Conservation (phyloP, 441 rosid genomes). For the Pelargonium cotyledonis region DNA sequence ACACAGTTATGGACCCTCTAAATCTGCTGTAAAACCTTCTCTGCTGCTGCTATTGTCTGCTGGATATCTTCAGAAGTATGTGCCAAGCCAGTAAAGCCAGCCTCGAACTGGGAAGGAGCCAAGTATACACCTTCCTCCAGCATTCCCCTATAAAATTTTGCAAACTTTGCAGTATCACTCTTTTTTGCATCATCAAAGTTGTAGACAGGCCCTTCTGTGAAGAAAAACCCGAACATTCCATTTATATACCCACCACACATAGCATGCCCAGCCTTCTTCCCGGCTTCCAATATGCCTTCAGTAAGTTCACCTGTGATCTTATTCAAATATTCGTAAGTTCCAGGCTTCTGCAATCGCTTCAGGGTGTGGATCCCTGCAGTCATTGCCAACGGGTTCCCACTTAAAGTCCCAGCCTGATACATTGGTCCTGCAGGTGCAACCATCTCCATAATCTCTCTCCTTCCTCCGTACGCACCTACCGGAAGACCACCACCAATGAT, state of each 20-base stretch:
- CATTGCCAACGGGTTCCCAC: constrained; percentile 93
- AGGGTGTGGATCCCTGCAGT: constrained; percentile 84
- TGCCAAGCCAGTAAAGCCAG: constrained; percentile 87
- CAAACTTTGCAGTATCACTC: constrained; percentile 71
- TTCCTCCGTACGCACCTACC: constrained; percentile 95
- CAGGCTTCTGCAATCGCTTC: constrained; percentile 60
- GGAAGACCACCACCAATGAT: constrained; percentile 96
- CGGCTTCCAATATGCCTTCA: constrained; percentile 66
- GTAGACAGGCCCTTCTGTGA: constrained; percentile 75
- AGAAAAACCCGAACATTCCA: constrained; percentile 94
- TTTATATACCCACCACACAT: constrained; percentile 74
- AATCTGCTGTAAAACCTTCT: constrained; percentile 56
- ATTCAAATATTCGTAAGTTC: constrained; percentile 69
- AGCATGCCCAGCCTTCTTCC: constrained; percentile 76
- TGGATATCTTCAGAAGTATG: constrained; percentile 65
- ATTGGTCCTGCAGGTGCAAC: constrained; percentile 96
- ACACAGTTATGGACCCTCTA: constrained; percentile 22
- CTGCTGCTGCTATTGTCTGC: constrained; percentile 68
- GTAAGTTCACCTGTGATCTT: constrained; percentile 61
- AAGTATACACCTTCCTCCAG: constrained; percentile 83
- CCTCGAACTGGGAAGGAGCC: constrained; percentile 89
- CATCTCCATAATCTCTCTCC: constrained; percentile 86
- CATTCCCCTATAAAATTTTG: constrained; percentile 65
- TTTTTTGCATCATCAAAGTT: constrained; percentile 73
- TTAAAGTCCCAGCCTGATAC: constrained; percentile 96